Evolutionary conservation across 2,329 filamentous ascomycete genomes (phyloP).

Genomic region (Neonectria ditissima): DNA sequence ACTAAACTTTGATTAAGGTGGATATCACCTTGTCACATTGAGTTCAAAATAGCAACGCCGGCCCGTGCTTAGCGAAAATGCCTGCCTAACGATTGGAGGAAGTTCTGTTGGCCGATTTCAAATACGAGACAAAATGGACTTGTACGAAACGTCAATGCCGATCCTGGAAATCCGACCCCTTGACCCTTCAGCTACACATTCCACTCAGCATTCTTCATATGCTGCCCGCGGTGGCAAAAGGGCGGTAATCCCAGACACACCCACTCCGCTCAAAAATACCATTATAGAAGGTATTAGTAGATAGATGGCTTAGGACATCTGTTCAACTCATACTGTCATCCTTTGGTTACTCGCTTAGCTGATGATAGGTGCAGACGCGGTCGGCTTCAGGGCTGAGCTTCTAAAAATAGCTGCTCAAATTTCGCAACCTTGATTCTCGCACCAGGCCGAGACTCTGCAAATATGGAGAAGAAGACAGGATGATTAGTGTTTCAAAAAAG

Average conservation of each 20-base stretch:
- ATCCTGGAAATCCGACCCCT: background rate
- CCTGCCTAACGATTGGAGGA: background rate
- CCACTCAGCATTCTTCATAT: background rate
- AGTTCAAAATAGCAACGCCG: background rate
- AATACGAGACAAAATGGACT: background rate
- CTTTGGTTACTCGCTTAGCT: background rate
- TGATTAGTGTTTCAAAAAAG: background rate
- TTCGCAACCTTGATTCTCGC: background rate
- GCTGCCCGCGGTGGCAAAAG: background rate
- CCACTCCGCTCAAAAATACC: background rate
- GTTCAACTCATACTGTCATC: background rate
- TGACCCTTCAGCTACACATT: background rate
- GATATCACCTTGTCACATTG: background rate
- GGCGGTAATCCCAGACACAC: background rate
- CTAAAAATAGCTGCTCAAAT: background rate
- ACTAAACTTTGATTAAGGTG: background rate
- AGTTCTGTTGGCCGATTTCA: background rate
- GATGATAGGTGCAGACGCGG: background rate
- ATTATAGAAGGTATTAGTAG: background rate
- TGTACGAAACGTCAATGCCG: background rate
- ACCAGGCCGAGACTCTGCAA: background rate
- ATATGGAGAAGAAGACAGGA: background rate
- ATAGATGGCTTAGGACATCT: background rate
- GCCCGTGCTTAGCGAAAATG: background rate
- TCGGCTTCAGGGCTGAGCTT: background rate